phyloP scores from a whole-genome alignment of 2,329 filamentous ascomycete species.

The Arthroderma uncinatum region DNA sequence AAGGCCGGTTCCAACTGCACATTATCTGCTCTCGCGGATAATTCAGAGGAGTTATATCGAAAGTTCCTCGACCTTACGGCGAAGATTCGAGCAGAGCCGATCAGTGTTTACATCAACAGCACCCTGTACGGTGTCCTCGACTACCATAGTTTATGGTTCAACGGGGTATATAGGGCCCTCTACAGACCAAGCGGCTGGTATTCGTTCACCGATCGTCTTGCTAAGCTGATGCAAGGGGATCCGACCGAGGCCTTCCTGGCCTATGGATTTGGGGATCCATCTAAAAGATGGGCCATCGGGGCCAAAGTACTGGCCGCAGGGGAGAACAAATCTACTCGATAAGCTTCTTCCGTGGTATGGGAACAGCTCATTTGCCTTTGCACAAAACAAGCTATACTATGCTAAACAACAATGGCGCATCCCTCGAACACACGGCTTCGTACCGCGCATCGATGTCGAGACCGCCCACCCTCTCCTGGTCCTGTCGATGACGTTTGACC shows the following conservation, averaged over 20 bases:
- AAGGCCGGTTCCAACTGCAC: not conserved
- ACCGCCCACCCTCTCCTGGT: not conserved
- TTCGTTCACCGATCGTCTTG: constrained; percentile 37
- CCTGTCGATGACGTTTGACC: not conserved
- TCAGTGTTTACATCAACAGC: not conserved
- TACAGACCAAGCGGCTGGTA: constrained; percentile 40
- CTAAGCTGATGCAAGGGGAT: not conserved
- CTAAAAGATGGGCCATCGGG: not conserved
- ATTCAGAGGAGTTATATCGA: not conserved
- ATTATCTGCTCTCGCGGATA: not conserved
- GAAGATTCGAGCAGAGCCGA: not conserved
- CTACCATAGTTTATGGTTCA: not conserved
- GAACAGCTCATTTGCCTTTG: not conserved
- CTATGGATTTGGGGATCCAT: not conserved
- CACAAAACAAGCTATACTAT: not conserved
- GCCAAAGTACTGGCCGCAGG: not conserved
- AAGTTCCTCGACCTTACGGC: not conserved
- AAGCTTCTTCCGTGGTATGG: not conserved
- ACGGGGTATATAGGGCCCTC: not conserved
- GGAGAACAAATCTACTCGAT: not conserved
- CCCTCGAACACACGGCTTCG: not conserved
- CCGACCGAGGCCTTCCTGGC: not conserved
- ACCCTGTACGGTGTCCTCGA: not conserved
- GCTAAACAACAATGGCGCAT: not conserved
- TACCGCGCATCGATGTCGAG: not conserved